Evolutionary conservation across 805 yeast species (phyloP), one percentile per base, ranked within the genome.

Genomic region (Groenewaldozyma salmanticensis): DNA sequence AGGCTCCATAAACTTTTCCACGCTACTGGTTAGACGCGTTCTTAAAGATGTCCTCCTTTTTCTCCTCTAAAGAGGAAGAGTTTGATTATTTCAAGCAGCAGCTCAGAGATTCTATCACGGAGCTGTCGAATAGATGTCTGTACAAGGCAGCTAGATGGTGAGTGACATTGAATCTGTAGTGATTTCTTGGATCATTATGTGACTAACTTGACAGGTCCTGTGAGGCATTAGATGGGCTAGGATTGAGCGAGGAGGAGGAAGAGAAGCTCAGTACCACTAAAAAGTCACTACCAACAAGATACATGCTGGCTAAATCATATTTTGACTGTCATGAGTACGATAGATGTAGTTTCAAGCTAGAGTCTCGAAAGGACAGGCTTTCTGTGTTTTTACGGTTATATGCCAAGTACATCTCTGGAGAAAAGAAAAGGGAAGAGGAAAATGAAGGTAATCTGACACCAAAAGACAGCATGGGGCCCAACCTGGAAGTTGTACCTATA

Each of bases 311-410:
- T 1, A 74, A 76, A 40, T 59, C 82, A 0, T 79, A 82, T 54
- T 85, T 90, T 65, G 81, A 77, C 52, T 77, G 85, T 53, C 79
- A 81, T 52, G 97, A 92, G 60, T 90, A 79, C 55, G 90, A 80
- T 43, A 63, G 97, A 21, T 82, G 88, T 42, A 75, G 81, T 3
- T 65, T 68, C 50, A 69, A 68, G 11, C 62, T 92, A 43, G 67
- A 67, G 42, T 74, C 79, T 38, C 16, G 21, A 27, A 56, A 51
- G 17, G 67, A 77, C 38, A 66, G 77, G 3, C 31, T 39, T 16
- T 42, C 51, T 3, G 38, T 49, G 24, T 92, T 88, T 53, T 59
- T 87, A 27, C 64, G 75, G 36, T 62, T 83, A 7, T 90, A 88
- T 56, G 66, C 95, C 9, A 65, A 71, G 51, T 80, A 74, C 54